These are phyloP conservation scores for Trichoderma semiorbis DNA, from an alignment of 2,329 filamentous ascomycete genomes.

Conservation along the genomic window DNA sequence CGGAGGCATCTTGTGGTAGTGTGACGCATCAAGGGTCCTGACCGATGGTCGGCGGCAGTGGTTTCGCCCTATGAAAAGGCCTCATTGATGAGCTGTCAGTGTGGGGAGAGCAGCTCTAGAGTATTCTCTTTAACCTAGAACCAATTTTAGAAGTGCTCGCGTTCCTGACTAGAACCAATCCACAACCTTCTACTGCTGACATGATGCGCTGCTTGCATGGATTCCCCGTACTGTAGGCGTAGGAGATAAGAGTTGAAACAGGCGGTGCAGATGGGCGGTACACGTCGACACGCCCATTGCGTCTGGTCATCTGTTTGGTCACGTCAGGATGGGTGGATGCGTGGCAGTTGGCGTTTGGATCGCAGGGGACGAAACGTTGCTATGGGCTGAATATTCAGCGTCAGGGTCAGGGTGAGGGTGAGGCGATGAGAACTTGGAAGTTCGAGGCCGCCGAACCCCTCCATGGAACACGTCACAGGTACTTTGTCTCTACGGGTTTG, in stretches of 20 bases:
- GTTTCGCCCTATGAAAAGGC: conserved; percentile 10
- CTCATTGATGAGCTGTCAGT: conserved; percentile 12
- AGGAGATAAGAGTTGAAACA: background rate
- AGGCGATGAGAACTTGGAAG: conserved; percentile 19
- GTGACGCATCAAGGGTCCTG: conserved; percentile 12
- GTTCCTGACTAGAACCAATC: conserved; percentile 16
- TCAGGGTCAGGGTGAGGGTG: background rate
- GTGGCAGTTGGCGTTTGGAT: conserved; percentile 13
- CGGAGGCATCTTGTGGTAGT: background rate
- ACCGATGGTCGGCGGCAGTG: background rate
- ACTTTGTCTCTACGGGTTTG: background rate
- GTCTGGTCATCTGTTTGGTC: background rate
- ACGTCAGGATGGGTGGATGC: background rate
- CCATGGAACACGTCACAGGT: conserved; percentile 16
- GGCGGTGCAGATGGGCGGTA: background rate
- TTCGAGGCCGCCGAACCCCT: conserved; percentile 10
- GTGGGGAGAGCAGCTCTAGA: conserved; percentile 10
- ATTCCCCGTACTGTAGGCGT: background rate
- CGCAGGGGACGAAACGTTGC: background rate
- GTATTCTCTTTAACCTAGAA: conserved; percentile 6
- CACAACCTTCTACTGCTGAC: background rate
- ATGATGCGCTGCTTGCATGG: background rate
- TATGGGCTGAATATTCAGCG: background rate
- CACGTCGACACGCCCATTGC: background rate
- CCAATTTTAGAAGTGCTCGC: background rate